Conservation (phyloP, 352 stramenopile genomes). For the Globisporangium echinulatum region DNA sequence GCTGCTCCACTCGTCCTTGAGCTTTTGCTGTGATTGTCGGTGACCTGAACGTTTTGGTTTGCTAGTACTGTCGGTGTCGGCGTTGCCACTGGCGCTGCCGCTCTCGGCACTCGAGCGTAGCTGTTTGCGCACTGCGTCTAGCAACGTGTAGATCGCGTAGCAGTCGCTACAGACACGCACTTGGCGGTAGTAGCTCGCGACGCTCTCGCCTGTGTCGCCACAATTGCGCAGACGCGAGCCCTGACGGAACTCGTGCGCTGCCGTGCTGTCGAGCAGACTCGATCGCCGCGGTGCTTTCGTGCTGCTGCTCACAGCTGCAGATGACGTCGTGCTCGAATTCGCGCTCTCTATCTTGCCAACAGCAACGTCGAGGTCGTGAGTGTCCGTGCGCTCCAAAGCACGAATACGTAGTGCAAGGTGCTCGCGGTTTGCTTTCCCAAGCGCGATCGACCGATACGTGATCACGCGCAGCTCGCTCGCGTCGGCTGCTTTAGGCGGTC, state of each 20-base stretch:
- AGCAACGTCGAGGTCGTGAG: not conserved
- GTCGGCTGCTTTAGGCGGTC: constrained; percentile 2
- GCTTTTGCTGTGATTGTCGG: constrained; percentile 14
- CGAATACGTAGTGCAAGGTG: constrained; percentile 22
- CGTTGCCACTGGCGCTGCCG: too few relatives aligned
- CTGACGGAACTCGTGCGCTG: constrained; percentile 45
- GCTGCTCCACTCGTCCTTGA: constrained; percentile 40
- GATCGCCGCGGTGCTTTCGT: constrained; percentile 9
- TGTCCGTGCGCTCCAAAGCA: not conserved
- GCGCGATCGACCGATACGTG: constrained; percentile 72
- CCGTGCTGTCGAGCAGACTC: constrained; percentile 39
- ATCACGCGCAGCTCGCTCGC: constrained; percentile 40
- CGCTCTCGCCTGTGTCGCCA: constrained; percentile 39
- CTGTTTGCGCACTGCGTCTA: constrained; percentile 56
- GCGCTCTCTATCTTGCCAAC: not conserved
- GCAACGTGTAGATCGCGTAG: constrained; percentile 80
- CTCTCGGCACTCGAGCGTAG: too few relatives aligned
- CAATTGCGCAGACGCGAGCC: constrained; percentile 42
- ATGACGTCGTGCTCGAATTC: not conserved
- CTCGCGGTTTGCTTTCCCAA: constrained; percentile 55
- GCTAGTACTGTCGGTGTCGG: constrained; percentile 3
- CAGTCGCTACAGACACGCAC: constrained; percentile 83
- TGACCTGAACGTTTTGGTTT: not conserved
- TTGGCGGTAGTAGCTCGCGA: constrained; percentile 78
- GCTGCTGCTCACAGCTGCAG: not conserved